Percentiles rank a stretch among this genome's conserved stretches.
phyloP scores from a whole-genome alignment of 2,329 filamentous ascomycete genomes.

The Xylariaceae sp. region DNA sequence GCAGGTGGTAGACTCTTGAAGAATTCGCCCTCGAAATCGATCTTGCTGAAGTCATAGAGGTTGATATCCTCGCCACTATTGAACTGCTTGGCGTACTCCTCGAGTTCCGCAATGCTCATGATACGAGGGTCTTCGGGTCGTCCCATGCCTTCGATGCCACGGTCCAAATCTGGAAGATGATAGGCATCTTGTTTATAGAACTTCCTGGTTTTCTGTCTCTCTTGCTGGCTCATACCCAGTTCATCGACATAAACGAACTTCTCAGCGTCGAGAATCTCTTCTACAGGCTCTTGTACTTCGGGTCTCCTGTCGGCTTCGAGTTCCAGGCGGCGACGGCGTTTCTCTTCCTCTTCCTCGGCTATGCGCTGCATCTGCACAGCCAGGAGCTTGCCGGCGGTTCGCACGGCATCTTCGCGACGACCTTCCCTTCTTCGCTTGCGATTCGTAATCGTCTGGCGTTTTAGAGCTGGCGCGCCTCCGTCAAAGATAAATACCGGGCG shows the following conservation, averaged over 20 bases:
- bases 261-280: constrained; percentile 69
- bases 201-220: constrained; percentile 74
- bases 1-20: constrained; percentile 88
- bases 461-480: constrained; percentile 88
- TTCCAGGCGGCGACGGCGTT: constrained; percentile 58
- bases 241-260: constrained; percentile 92
- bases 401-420: constrained; percentile 86
- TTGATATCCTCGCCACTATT: constrained; percentile 90
- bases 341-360: constrained; percentile 83
- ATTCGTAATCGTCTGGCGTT: constrained; percentile 85
- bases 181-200: constrained; percentile 96
- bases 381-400: constrained; percentile 89
- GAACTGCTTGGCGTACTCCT: constrained; percentile 93
- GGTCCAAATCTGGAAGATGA: constrained; percentile 86
- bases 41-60: constrained; percentile 96
- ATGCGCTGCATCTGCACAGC: constrained; percentile 92
- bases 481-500: constrained; percentile 98
- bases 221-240: constrained; percentile 77
- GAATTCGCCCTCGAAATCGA: constrained; percentile 95
- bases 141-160: constrained; percentile 83
- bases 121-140: constrained; percentile 91
- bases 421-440: constrained; percentile 85
- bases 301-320: constrained; percentile 49
- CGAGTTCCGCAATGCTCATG: constrained; percentile 93
- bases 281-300: constrained; percentile 62